Conservation (phyloP, 1,284 basidiomycete species). For the Termitomyces sp. region DNA sequence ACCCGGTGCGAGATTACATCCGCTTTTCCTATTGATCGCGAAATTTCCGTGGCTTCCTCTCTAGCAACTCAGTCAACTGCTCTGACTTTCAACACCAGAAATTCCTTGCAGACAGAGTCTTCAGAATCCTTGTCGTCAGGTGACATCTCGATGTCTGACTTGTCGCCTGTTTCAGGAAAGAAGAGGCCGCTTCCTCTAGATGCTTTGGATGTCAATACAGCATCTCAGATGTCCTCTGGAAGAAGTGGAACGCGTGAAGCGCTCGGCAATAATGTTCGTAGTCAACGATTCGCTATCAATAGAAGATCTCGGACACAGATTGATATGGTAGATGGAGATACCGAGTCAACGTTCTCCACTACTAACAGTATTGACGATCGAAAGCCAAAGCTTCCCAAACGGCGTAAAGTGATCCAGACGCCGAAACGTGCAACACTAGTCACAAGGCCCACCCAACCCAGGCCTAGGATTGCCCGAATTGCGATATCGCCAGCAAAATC, state of each 20-base stretch:
- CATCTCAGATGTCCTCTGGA: background rate
- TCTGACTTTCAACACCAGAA: constrained; percentile 40
- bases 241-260: background rate
- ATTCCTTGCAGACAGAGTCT: constrained; percentile 38
- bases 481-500: constrained; percentile 8
- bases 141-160: constrained; percentile 24
- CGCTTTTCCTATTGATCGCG: constrained; percentile 11
- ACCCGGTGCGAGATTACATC: constrained; percentile 20
- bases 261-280: background rate
- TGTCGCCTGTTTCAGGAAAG: constrained; percentile 23
- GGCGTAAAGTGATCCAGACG: constrained; percentile 16
- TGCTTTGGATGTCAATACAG: constrained; percentile 4
- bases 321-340: constrained; percentile 6
- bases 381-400: constrained; percentile 16
- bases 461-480: constrained; percentile 16
- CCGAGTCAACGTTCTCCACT: constrained; percentile 11
- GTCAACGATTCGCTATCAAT: background rate
- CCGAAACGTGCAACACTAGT: constrained; percentile 10
- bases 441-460: constrained; percentile 12
- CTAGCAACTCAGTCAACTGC: constrained; percentile 37
- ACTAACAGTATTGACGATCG: constrained; percentile 9
- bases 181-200: constrained; percentile 16
- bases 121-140: constrained; percentile 37
- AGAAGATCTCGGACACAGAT: background rate
- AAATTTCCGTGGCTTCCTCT: constrained; percentile 27